Conservation (phyloP, 495 filamentous ascomycete species). For the Penicillium cinerascens region DNA sequence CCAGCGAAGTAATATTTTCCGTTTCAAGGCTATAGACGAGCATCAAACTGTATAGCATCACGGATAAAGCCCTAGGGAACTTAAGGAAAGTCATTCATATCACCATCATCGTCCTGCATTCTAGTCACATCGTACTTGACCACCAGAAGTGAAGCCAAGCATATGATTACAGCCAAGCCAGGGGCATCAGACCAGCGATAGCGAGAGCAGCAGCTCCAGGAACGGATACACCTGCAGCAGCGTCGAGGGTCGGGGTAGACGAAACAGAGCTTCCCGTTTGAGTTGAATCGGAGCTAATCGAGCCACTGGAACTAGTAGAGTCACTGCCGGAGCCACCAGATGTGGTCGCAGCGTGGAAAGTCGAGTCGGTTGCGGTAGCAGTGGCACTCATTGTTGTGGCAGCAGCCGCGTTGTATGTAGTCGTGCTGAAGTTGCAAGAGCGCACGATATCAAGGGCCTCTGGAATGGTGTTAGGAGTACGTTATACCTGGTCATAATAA, state of each 20-base stretch:
- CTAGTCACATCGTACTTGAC: not conserved
- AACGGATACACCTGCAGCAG: constrained; percentile 11
- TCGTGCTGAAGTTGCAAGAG: constrained; percentile 31
- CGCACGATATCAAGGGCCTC: constrained; percentile 35
- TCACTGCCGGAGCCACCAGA: not conserved
- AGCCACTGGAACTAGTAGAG: not conserved
- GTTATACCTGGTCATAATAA: not conserved
- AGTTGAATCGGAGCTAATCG: constrained; percentile 2
- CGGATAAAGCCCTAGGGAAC: not conserved
- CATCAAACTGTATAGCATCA: not conserved
- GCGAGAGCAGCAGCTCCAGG: constrained; percentile 17
- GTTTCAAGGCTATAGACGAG: too few species aligned
- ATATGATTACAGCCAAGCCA: constrained; percentile 25
- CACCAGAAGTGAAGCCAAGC: not conserved
- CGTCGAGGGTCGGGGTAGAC: constrained; percentile 16
- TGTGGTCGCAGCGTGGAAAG: not conserved
- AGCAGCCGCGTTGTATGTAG: constrained; percentile 26
- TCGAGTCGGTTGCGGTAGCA: constrained; percentile 8
- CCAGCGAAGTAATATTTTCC: too few species aligned
- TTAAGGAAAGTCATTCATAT: constrained; percentile 9
- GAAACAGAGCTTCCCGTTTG: constrained; percentile 6
- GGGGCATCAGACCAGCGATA: constrained; percentile 22
- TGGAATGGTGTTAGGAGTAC: constrained; percentile 7
- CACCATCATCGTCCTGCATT: not conserved
- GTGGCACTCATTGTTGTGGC: constrained; percentile 13